Evolutionary conservation across 768 basidiomycete genomes (phyloP), one percentile per base, ranked within the genome.

Genomic region (Mrakia hoshinonis): DNA sequence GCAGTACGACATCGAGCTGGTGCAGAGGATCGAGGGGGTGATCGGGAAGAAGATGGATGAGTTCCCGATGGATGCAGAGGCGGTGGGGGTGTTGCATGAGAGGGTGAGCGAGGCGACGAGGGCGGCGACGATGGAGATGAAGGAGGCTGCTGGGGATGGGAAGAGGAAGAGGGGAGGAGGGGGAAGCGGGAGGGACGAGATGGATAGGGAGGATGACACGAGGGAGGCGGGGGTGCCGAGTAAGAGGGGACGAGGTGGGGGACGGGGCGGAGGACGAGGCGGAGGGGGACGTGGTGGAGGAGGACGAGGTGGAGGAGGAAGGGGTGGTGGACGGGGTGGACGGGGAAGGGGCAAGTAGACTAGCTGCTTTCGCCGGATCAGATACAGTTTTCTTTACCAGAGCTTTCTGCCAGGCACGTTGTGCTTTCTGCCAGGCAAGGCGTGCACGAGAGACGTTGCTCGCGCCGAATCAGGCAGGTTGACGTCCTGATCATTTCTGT

Each of bases 1-100:
- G 6, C 96, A 99, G 80, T 99, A 98, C 79, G 96, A 99, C 75
- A 92, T 99, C 68, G 96, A 98, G 80, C 84, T 97, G 55, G 81
- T 97, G 5, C 92, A 96, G 79, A 88, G 96, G 11, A 97, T 98
- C 77, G 96, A 99, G 79, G 83, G 85, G 26, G 92, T 95, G 9
- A 87, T 89, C 26, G 93, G 86, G 49, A 95, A 95, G 81, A 90
- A 92, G 80, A 89, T 99, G 87, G 88, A 88, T 65, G 81, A 89
- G 47, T 98, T 76, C 71, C 76, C 77, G n/a, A 66, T 70, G 43
- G 38, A 74, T 89, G 83, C 78, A 76, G 90, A 95, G 77, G 93
- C 96, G 74, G 86, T 97, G 26, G 87, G 89, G 46, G 81, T 96
- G 39, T 81, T 98, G 73, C 85, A 87, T 72, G 94, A 97, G 78